Conservation (phyloP, 2,329 filamentous ascomycete species). For the Pseudogymnoascus verrucosus region DNA sequence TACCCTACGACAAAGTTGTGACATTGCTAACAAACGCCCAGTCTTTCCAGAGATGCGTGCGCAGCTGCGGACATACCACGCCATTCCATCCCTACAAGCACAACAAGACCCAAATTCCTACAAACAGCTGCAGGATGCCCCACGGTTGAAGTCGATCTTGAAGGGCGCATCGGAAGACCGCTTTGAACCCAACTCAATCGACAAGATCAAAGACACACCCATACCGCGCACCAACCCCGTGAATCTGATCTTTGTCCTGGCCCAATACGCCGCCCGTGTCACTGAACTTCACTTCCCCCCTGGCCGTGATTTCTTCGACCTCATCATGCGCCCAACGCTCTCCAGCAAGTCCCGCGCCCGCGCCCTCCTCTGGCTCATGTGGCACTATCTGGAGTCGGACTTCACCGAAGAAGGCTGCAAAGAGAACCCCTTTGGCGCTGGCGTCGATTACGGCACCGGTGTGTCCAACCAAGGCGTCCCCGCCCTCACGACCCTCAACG, state of each 20-base stretch:
- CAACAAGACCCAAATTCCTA: conserved; percentile 93
- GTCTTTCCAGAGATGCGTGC: conserved; percentile 99
- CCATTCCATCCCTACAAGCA: conserved; percentile 91
- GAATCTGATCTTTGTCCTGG: conserved; percentile 92
- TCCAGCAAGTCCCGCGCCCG: conserved; percentile 75
- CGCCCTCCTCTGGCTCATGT: conserved; percentile 96
- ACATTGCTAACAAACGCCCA: conserved; percentile 34
- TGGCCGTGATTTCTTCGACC: conserved; percentile 85
- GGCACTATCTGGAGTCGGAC: conserved; percentile 97
- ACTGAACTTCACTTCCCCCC: conserved; percentile 87
- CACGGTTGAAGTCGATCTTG: conserved; percentile 89
- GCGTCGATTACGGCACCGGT: conserved; percentile 56
- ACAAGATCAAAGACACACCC: conserved; percentile 65
- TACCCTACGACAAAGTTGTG: background rate
- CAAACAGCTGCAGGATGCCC: conserved; percentile 95
- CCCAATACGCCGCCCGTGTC: conserved; percentile 80
- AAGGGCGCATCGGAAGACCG: conserved; percentile 93
- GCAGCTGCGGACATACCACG: conserved; percentile 93
- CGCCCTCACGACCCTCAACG: conserved; percentile 53
- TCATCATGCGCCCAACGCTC: conserved; percentile 83
- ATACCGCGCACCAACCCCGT: conserved; percentile 89
- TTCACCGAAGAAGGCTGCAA: conserved; percentile 82
- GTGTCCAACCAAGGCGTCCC: conserved; percentile 65
- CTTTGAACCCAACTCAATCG: conserved; percentile 69
- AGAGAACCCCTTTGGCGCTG: conserved; percentile 80